These are phyloP conservation scores for Kernera saxatilis DNA, from an alignment of 345 rosid genomes.

Conservation along the genomic window DNA sequence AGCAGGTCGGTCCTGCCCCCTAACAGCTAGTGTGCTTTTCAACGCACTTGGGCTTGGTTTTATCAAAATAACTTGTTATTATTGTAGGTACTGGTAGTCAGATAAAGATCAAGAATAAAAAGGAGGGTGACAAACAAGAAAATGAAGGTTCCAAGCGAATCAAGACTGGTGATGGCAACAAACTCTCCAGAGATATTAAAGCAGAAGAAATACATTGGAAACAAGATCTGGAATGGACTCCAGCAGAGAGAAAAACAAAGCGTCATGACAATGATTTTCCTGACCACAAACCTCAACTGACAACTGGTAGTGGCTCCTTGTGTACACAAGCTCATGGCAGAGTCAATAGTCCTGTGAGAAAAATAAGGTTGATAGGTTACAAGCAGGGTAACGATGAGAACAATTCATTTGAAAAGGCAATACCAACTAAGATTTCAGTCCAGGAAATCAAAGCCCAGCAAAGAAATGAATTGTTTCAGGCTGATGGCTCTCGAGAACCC, in stretches of 20 bases:
- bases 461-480: slow-evolving; percentile 26
- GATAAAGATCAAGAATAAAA: slow-evolving; percentile 41
- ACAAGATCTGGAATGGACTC: slow-evolving; percentile 16
- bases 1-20: slow-evolving; percentile 13
- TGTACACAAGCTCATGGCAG: slow-evolving; percentile 31
- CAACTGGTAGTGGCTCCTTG: slow-evolving; percentile 38
- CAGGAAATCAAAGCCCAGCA: slow-evolving; percentile 14
- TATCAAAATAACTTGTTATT: not conserved
- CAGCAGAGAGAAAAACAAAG: slow-evolving; percentile 19
- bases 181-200: slow-evolving; percentile 31
- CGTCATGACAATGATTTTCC: slow-evolving; percentile 22
- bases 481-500: slow-evolving; percentile 32
- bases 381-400: slow-evolving; percentile 31
- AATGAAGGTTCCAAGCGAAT: slow-evolving; percentile 37
- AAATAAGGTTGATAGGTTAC: slow-evolving; percentile 40
- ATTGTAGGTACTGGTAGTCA: slow-evolving; percentile 35
- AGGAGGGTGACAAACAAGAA: slow-evolving; percentile 34
- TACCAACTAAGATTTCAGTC: slow-evolving; percentile 29
- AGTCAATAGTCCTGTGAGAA: slow-evolving; percentile 31
- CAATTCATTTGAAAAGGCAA: slow-evolving; percentile 29
- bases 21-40: slow-evolving; percentile 5
- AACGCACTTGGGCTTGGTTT: not conserved
- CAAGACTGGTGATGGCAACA: slow-evolving; percentile 34
- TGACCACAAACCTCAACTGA: slow-evolving; percentile 37
- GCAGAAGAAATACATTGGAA: slow-evolving; percentile 24